These are phyloP conservation scores for Nothophytophthora sp. DNA, from an alignment of 352 stramenopile species.

Conservation along the genomic window DNA sequence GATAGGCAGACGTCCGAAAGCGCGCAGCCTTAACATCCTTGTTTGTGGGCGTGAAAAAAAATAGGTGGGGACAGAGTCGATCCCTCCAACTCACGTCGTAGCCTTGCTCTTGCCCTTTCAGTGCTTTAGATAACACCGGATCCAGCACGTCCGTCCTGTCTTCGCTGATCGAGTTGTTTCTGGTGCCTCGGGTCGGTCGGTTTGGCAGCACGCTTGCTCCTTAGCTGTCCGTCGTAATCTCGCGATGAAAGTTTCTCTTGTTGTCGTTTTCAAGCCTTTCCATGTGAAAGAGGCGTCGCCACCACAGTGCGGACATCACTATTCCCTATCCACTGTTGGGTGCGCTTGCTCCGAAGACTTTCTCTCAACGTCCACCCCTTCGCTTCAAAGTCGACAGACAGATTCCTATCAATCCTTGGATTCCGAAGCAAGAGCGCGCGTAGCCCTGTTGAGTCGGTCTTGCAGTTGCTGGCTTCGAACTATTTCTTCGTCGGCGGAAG, in stretches of 20 bases:
- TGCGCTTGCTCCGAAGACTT: neutral
- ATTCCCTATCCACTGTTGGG: too few relatives aligned
- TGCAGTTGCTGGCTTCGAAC: too few relatives aligned
- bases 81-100: too few relatives aligned
- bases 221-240: slow-evolving; percentile 9
- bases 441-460: slow-evolving; percentile 3
- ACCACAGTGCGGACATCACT: slow-evolving; percentile 2
- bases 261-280: slow-evolving; percentile 1
- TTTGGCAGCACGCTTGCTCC: slow-evolving; percentile 1
- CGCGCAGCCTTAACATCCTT: too few relatives aligned
- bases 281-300: slow-evolving; percentile 3
- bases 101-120: too few relatives aligned
- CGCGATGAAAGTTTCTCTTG: neutral
- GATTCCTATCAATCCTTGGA: slow-evolving; percentile 1
- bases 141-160: too few relatives aligned
- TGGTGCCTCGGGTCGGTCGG: neutral
- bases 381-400: neutral
- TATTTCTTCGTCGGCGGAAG: neutral
- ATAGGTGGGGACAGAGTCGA: too few relatives aligned
- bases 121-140: too few relatives aligned
- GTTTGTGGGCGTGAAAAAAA: too few relatives aligned
- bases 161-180: too few relatives aligned
- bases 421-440: slow-evolving; percentile 1
- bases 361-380: neutral
- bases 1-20: neutral